Evolutionary conservation across 2,329 filamentous ascomycete species (phyloP), one percentile per base, ranked within the genome.

Genomic region (Botryotinia narcissicola): DNA sequence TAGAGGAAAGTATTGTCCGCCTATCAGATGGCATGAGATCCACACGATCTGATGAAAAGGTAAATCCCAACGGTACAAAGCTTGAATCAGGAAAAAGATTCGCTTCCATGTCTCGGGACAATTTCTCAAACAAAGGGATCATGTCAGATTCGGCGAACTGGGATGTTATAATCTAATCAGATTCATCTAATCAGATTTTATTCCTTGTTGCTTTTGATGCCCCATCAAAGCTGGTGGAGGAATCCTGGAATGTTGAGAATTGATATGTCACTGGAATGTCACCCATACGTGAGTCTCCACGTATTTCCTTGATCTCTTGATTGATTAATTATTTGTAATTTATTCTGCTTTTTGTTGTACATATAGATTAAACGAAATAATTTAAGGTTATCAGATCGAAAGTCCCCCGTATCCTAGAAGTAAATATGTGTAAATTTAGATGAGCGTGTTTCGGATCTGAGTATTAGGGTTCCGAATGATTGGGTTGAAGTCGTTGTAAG

Each of bases 371-470:
- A 3, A 54, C 48, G 4, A 6, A 18, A 10, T 10, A 4, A 63
- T 63, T 64, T 64, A 64, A 48, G 35, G 62, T 64, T 64, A 64
- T 64, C 62, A 48, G 62, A 64, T 64, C n/a, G 42, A 64, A 64
- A 46, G 18, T 32, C 20, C 29, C 61, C 62, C 10, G 62, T 32
- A 35, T 64, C 22, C 29, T 35, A 32, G 40, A 22, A 12, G 61
- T 44, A 20, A 29, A 54, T 4, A 7, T 35, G 20, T 60, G 32
- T 32, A 35, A 60, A 59, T 35, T 59, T 59, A 59, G 29, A 35
- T 35, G 57, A 35, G 57, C 29, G 35, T 35, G 57, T 61, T 32
- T 60, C 57, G 57, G 32, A 60, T 32, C 18, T 37, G 59, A 8
- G 20, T 37, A 12, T 3, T 37, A 40, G 9, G 35, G 42, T 32